These are phyloP conservation scores for Acer saccharum DNA, from an alignment of 345 rosid species.

Conservation along the genomic window DNA sequence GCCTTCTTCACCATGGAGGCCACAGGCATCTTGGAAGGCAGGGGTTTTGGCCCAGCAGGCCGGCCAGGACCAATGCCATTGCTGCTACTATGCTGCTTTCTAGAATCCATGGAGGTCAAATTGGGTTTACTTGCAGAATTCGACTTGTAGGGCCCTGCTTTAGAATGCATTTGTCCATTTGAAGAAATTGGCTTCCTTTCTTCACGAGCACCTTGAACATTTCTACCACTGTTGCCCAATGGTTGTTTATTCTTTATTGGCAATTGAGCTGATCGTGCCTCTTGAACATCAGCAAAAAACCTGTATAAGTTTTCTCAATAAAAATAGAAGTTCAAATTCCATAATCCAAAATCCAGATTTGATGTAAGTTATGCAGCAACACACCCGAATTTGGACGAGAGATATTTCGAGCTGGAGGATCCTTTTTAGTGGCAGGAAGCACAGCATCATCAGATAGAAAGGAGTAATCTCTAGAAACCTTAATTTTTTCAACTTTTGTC, in stretches of 20 bases:
- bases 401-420: slow-evolving; percentile 41
- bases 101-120: slow-evolving; percentile 35
- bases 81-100: slow-evolving; percentile 51
- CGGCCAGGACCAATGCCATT: slow-evolving; percentile 58
- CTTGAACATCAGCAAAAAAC: slow-evolving; percentile 79
- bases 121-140: slow-evolving; percentile 39
- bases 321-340: slow-evolving; percentile 45
- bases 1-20: slow-evolving; percentile 43
- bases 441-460: slow-evolving; percentile 79
- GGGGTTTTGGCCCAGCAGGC: slow-evolving; percentile 49
- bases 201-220: slow-evolving; percentile 41
- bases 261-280: slow-evolving; percentile 56
- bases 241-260: slow-evolving; percentile 52
- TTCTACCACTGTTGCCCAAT: slow-evolving; percentile 47
- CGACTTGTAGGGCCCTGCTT: slow-evolving; percentile 39
- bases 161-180: slow-evolving; percentile 45
- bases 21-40: slow-evolving; percentile 38
- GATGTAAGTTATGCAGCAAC: slow-evolving; percentile 27
- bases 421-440: slow-evolving; percentile 62
- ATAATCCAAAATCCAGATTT: slow-evolving; percentile 17
- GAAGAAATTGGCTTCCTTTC: slow-evolving; percentile 45
- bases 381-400: slow-evolving; percentile 59
- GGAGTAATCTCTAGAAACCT: slow-evolving; percentile 86
- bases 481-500: slow-evolving; percentile 67
- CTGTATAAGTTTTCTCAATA: slow-evolving; percentile 71